phyloP scores from a whole-genome alignment of 345 rosid genomes.

The Brassica juncea region DNA sequence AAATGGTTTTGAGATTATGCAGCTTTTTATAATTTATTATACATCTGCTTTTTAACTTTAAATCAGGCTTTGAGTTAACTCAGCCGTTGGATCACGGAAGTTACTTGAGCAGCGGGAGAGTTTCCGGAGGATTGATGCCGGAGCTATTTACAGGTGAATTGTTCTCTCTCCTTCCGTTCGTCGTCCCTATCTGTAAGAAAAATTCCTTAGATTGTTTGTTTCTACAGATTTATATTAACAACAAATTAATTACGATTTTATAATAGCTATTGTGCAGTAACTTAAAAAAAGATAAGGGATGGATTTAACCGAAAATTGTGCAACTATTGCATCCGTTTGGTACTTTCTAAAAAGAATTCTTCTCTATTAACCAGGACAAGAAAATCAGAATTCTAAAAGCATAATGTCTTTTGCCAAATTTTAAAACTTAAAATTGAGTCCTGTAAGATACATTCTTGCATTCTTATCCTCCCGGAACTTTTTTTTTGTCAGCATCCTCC shows the following conservation, averaged over 20 bases:
- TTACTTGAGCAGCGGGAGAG: slow-evolving; percentile 5
- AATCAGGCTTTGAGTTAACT: slow-evolving; percentile 10
- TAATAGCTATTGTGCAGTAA: neutral
- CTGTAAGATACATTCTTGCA: neutral
- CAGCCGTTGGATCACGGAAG: slow-evolving; percentile 10
- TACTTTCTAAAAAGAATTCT: neutral
- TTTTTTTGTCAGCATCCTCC: too few relatives aligned
- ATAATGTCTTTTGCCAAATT: neutral
- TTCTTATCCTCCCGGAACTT: neutral
- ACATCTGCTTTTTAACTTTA: neutral
- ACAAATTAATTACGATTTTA: neutral
- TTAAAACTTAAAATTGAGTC: neutral
- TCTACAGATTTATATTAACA: neutral
- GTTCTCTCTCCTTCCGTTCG: neutral
- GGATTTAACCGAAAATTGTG: neutral
- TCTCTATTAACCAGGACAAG: neutral
- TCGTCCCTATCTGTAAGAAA: slow-evolving; percentile 28
- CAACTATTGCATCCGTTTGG: neutral
- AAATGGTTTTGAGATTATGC: slow-evolving; percentile 3
- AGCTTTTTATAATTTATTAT: slow-evolving; percentile 3
- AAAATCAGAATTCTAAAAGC: neutral
- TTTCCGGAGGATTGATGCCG: neutral
- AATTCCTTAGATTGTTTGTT: neutral
- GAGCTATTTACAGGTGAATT: slow-evolving; percentile 9
- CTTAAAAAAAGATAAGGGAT: neutral